A percentile compares a stretch with the other conserved stretches of the same genome.
Conservation (phyloP, 2,329 filamentous ascomycete species). For the Pseudogymnoascus sp. region DNA sequence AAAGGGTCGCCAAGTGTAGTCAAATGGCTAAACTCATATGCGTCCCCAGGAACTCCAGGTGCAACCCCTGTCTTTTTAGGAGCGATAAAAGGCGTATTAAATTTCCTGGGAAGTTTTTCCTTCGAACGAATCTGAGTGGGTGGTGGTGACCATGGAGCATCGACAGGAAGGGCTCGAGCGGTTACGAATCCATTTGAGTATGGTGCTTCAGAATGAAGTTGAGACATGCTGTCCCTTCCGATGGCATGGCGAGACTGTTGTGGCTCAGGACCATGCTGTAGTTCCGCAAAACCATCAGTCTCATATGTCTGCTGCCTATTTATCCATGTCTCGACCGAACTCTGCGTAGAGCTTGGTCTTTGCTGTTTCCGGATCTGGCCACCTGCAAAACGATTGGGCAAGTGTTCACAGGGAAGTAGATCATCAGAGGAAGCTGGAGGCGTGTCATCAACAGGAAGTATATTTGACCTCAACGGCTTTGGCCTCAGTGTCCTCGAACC, state of each 20-base stretch:
- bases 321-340: not conserved
- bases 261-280: not conserved
- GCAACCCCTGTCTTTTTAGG: slow-evolving; percentile 11
- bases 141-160: slow-evolving; percentile 12
- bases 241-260: not conserved
- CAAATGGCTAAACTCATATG: not conserved
- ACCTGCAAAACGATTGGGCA: not conserved
- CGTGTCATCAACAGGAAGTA: not conserved
- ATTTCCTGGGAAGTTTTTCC: slow-evolving; percentile 8
- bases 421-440: not conserved
- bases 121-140: not conserved
- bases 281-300: not conserved
- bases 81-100: slow-evolving; percentile 21
- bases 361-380: not conserved
- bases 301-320: not conserved
- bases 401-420: not conserved
- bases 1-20: not conserved
- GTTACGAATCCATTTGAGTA: slow-evolving; percentile 3
- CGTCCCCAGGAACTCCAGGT: not conserved
- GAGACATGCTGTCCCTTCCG: not conserved
- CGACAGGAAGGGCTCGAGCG: not conserved
- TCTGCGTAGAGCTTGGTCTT: not conserved
- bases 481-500: not conserved
- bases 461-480: not conserved
- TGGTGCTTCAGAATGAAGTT: not conserved